These are phyloP conservation scores for Oryza rufipogon DNA, from an alignment of 176 grass and related monocot species.

Conservation along the genomic window DNA sequence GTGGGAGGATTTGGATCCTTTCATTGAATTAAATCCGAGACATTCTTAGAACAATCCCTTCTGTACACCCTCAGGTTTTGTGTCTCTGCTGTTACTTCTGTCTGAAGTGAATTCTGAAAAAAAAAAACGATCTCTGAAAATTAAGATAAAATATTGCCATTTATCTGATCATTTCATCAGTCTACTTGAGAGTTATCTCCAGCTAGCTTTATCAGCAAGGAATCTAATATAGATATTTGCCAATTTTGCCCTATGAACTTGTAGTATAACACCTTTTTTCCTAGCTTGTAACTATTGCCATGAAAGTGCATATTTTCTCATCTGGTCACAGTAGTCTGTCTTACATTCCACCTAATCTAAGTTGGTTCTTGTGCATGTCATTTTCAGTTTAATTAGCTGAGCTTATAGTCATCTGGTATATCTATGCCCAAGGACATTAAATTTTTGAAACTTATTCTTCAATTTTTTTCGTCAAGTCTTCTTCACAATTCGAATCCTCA, in stretches of 20 bases:
- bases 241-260: conserved; percentile 12
- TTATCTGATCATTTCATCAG: background rate
- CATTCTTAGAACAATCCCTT: background rate
- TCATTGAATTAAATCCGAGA: background rate
- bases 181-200: conserved; percentile 8
- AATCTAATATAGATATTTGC: conserved; percentile 25
- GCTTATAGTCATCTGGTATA: background rate
- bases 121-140: background rate
- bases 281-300: conserved; percentile 13
- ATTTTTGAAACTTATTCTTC: background rate
- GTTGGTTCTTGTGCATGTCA: background rate
- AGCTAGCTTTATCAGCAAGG: conserved; percentile 5
- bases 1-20: background rate
- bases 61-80: background rate
- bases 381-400: background rate
- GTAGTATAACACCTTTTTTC: conserved; percentile 16
- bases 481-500: background rate
- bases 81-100: background rate
- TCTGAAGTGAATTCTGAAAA: background rate
- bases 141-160: background rate
- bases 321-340: background rate
- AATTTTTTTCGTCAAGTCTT: background rate
- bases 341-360: conserved; percentile 1
- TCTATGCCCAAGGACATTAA: background rate
- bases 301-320: conserved; percentile 5